These are phyloP conservation scores for Pythium pectinolyticum DNA, from an alignment of 352 stramenopile species.

Conservation along the genomic window DNA sequence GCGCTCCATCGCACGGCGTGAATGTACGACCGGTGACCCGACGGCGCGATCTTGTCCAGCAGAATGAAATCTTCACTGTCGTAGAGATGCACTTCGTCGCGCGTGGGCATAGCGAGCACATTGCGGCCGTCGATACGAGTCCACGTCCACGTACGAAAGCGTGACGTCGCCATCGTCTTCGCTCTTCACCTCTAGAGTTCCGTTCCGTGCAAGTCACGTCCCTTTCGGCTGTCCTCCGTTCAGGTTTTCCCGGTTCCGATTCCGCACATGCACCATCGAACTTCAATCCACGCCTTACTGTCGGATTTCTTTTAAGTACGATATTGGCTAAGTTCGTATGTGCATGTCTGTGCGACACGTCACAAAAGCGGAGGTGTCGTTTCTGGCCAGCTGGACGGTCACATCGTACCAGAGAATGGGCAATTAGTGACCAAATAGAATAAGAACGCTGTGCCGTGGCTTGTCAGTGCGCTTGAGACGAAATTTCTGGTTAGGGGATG, in stretches of 20 bases:
- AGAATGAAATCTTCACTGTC: slow-evolving; percentile 87
- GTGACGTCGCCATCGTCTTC: slow-evolving; percentile 9
- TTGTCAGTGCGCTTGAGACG: too few relatives aligned
- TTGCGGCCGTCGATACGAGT: slow-evolving; percentile 81
- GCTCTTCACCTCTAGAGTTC: too few relatives aligned
- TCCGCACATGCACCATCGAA: not conserved
- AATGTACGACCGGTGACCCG: slow-evolving; percentile 58
- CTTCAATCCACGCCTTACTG: slow-evolving; percentile 19
- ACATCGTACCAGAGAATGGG: slow-evolving; percentile 11
- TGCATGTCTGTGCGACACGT: slow-evolving; percentile 1
- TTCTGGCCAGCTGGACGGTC: slow-evolving; percentile 19
- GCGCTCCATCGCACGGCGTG: slow-evolving; percentile 71
- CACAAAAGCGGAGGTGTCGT: slow-evolving; percentile 9
- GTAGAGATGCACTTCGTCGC: slow-evolving; percentile 71
- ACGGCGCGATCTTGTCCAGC: slow-evolving; percentile 52
- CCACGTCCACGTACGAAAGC: slow-evolving; percentile 75
- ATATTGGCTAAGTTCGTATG: slow-evolving; percentile 1
- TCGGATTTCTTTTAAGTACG: slow-evolving; percentile 10
- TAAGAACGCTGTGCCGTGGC: too few relatives aligned
- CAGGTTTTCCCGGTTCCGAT: too few relatives aligned
- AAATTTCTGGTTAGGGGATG: not conserved
- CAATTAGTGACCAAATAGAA: too few relatives aligned
- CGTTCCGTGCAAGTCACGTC: too few relatives aligned
- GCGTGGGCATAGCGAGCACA: slow-evolving; percentile 70
- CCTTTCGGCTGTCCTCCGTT: too few relatives aligned